Base-by-base conservation (phyloP, 371 early-diverging fungal species). In the Rhizomucor miehei region DNA sequence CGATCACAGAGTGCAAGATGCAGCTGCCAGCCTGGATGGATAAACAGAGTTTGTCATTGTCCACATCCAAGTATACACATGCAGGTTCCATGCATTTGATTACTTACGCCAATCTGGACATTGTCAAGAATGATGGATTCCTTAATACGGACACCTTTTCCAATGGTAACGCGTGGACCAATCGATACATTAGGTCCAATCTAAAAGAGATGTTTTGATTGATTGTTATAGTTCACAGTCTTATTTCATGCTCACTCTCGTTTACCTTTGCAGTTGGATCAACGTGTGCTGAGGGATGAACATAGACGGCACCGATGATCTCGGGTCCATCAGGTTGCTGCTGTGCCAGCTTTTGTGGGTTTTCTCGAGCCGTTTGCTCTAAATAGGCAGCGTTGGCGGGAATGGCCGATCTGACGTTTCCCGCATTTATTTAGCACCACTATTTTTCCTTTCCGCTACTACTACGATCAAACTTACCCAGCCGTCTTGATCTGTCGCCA, bases 401-500 rank as follows among this genome's bases (percentile, higher is more conserved):
- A 44, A 98, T 89, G 29, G 95, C 90, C n/a, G 96, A 94, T 47
- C 90, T 88, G 43, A 57, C 19, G 43, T 46, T 35, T 16, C 45
- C 14, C 16, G 9, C 10, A 23, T n/a, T 19, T 11, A 19, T 41
- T 19, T 41, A 41, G 16, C 19, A 16, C 41, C 19, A 16, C 41
- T 3, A 6, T 41, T 41, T 19, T 19, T 25, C 21, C 11, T 13
- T 47, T 39, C 6, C 1, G 48, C 2, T 57, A 44, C 25, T n/a
- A 25, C 35, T 38, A 37, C 40, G 8, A 29, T 29, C 29, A 29
- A 3, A 38, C 56, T 63, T 82, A 87, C 88, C 85, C 87, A 24
- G 96, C 93, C 16, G 97, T 92, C 71, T 95, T 98, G 75, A 98
- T 88, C 67, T 95, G 93, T 62, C 87, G 82, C 97, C 97, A 98